A percentile compares a stretch with the other conserved stretches of the same genome.
These are phyloP conservation scores for Ceratobasidium sp. DNA, from an alignment of 1,284 basidiomycete species.

Conservation along the genomic window DNA sequence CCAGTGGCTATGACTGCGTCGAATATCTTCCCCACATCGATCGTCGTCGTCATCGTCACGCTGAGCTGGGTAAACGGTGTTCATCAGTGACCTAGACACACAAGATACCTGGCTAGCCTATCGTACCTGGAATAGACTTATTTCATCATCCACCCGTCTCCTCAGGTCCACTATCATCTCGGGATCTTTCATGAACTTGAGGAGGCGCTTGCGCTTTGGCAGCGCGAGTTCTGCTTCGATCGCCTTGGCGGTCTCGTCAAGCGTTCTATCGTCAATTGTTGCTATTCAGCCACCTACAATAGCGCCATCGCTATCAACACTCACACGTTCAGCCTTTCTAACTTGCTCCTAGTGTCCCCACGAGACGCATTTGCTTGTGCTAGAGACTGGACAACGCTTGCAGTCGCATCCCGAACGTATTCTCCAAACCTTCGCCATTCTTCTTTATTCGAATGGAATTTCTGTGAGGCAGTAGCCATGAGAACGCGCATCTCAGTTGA, in stretches of 20 bases:
- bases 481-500: not conserved
- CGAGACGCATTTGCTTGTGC: not conserved
- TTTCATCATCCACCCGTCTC: not conserved
- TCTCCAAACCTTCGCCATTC: not conserved
- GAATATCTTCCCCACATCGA: not conserved
- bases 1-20: not conserved
- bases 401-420: not conserved
- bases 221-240: not conserved
- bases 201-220: not conserved
- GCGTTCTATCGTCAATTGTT: not conserved
- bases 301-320: not conserved
- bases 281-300: no score
- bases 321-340: not conserved
- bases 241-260: not conserved
- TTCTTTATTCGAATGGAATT: slow-evolving; percentile 2
- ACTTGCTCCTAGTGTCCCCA: not conserved
- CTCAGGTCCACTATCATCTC: slow-evolving; percentile 11
- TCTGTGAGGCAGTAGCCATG: not conserved
- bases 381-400: not conserved
- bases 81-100: not conserved
- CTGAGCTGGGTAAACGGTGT: not conserved
- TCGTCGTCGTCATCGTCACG: not conserved
- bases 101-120: not conserved
- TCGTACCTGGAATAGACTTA: slow-evolving; percentile 8
- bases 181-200: slow-evolving; percentile 1